Percentiles rank a stretch among this genome's conserved stretches.
Conservation (phyloP, 202 grass and related monocot genomes). For the Eragrostis tef region DNA sequence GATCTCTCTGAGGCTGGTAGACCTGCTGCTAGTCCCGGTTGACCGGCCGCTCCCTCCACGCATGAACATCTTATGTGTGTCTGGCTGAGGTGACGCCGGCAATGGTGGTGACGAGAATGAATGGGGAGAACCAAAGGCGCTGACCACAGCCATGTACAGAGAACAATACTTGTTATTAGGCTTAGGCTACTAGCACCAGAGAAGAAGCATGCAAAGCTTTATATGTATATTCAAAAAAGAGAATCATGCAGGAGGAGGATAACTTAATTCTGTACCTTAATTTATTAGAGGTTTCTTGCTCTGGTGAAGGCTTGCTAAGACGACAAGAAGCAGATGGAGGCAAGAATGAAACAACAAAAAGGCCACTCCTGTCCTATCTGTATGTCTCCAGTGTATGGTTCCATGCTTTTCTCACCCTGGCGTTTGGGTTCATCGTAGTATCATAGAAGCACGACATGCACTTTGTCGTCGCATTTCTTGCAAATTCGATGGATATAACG, state of each 20-base stretch:
- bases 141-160: slow-evolving; percentile 48
- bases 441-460: neutral
- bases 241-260: neutral
- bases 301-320: neutral
- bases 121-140: slow-evolving; percentile 17
- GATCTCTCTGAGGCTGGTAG: slow-evolving; percentile 51
- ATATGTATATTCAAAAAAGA: neutral
- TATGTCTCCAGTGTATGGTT: neutral
- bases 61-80: slow-evolving; percentile 34
- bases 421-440: slow-evolving; percentile 8
- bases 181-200: neutral
- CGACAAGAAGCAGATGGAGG: neutral
- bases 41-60: slow-evolving; percentile 27
- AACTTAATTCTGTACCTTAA: neutral
- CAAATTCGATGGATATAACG: neutral
- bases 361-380: neutral
- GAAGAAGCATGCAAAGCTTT: slow-evolving; percentile 21
- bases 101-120: neutral
- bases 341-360: slow-evolving; percentile 36
- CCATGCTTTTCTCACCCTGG: neutral
- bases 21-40: neutral
- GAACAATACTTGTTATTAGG: neutral
- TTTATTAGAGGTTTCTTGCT: neutral
- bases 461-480: neutral
- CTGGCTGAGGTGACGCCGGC: neutral